Conservation (phyloP, 345 rosid species). For the Euclidium syriacum region DNA sequence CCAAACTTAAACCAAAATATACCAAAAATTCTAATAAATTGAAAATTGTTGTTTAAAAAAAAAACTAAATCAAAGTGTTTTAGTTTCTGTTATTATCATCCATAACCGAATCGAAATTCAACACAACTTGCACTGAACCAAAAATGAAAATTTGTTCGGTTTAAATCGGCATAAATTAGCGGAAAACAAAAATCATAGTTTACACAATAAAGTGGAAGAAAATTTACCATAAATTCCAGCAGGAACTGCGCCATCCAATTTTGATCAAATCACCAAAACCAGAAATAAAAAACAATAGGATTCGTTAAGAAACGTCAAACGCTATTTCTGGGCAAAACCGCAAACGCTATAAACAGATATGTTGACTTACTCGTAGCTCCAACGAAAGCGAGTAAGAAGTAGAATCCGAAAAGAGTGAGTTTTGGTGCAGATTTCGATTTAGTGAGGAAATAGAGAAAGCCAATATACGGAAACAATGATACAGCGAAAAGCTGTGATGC, state of each 20-base stretch:
- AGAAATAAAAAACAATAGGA: constrained; percentile 16
- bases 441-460: constrained; percentile 86
- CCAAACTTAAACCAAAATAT: too few species aligned
- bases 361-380: constrained; percentile 90
- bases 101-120: too few species aligned
- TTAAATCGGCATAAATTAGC: too few species aligned
- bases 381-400: constrained; percentile 85
- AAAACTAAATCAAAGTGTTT: too few species aligned
- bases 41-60: too few species aligned
- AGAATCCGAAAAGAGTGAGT: constrained; percentile 89
- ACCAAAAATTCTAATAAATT: too few species aligned
- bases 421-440: constrained; percentile 80
- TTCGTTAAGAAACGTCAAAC: constrained; percentile 17
- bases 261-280: constrained; percentile 18
- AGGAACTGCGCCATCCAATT: constrained; percentile 46
- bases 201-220: neutral
- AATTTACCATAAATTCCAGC: constrained; percentile 80
- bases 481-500: constrained; percentile 77
- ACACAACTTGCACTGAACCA: too few species aligned
- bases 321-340: neutral
- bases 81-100: too few species aligned
- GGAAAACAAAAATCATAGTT: too few species aligned
- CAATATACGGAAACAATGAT: constrained; percentile 81
- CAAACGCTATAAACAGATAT: neutral
- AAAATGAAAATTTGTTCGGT: too few species aligned